Evolutionary conservation across 148 eudicot species (phyloP).

Genomic region (Gaultheria prostrata): DNA sequence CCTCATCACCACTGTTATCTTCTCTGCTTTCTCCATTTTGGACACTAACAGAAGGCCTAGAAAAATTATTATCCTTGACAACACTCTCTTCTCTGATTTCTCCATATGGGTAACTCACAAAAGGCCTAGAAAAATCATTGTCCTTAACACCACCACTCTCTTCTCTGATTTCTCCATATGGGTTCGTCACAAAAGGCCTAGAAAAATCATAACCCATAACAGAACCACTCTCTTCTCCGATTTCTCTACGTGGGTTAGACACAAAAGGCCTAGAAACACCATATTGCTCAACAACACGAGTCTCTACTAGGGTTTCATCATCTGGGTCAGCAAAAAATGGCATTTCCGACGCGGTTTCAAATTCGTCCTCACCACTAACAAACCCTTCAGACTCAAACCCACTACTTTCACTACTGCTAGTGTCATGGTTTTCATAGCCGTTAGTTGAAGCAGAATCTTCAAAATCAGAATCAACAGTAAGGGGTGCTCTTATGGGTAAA

Average conservation of each 20-base stretch:
- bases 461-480: constrained; percentile 47
- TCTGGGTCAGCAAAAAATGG: constrained; percentile 24
- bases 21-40: not conserved
- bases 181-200: not conserved
- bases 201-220: not conserved
- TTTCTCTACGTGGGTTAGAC: not conserved
- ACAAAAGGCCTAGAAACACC: constrained; percentile 23
- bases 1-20: not conserved
- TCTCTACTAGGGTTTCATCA: constrained; percentile 26
- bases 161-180: not conserved
- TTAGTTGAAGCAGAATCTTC: constrained; percentile 30
- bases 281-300: constrained; percentile 16
- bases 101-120: not conserved
- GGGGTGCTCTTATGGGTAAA: constrained; percentile 56
- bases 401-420: constrained; percentile 30
- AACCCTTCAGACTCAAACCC: constrained; percentile 37
- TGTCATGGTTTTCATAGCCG: constrained; percentile 11
- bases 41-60: constrained; percentile 18
- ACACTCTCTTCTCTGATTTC: not conserved
- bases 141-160: not conserved
- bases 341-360: constrained; percentile 27
- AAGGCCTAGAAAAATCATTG: constrained; percentile 22
- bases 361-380: constrained; percentile 37
- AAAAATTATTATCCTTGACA: constrained; percentile 11
- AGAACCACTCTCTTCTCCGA: not conserved